phyloP scores from a whole-genome alignment of 768 basidiomycete genomes.

The Antrodiella citrinella region DNA sequence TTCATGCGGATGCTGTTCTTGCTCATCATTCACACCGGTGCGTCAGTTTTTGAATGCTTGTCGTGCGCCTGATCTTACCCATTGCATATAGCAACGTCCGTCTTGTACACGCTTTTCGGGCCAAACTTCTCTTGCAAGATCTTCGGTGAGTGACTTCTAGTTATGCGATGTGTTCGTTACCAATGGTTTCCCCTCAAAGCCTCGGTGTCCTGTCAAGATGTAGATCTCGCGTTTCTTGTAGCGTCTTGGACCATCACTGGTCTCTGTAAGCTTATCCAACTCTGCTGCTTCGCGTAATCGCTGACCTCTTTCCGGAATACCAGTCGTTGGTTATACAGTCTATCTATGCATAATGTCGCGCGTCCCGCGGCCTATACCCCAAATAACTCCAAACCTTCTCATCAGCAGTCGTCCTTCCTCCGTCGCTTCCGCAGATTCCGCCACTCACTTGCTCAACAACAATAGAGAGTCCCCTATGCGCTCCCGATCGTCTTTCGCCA shows the following conservation, averaged over 20 bases:
- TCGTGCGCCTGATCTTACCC: neutral
- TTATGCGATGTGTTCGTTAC: too few relatives aligned
- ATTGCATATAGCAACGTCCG: conserved; percentile 11
- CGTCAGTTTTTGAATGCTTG: neutral
- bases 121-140: conserved; percentile 14
- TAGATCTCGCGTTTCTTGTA: conserved; percentile 11
- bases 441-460: conserved; percentile 4
- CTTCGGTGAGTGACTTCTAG: conserved; percentile 19
- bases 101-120: conserved; percentile 15
- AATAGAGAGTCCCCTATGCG: neutral
- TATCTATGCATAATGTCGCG: conserved; percentile 19
- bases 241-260: conserved; percentile 15
- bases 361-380: conserved; percentile 15
- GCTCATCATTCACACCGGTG: conserved; percentile 16
- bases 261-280: conserved; percentile 15
- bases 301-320: neutral
- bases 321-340: conserved; percentile 18
- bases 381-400: conserved; percentile 15
- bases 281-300: neutral
- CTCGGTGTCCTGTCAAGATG: conserved; percentile 15
- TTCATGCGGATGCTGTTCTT: conserved; percentile 17
- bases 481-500: neutral
- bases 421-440: conserved; percentile 7
- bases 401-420: conserved; percentile 7
- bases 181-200: too few relatives aligned